A percentile compares a stretch with the other conserved stretches of the same genome.
phyloP scores from a whole-genome alignment of 306 rosid genomes.

The Crotalaria pallida region DNA sequence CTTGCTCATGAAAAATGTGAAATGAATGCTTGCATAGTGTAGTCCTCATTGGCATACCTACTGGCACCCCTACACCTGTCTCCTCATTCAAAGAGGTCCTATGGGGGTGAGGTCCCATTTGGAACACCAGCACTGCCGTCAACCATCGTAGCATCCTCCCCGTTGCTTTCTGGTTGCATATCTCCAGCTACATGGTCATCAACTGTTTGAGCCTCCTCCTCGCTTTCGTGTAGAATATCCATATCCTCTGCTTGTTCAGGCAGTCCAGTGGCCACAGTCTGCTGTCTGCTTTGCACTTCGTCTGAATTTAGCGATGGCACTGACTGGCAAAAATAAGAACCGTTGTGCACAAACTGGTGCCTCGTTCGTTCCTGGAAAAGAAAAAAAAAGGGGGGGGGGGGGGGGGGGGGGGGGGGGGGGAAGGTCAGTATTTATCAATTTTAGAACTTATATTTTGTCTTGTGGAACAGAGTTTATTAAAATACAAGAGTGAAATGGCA shows the following conservation, averaged over 20 bases:
- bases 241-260: slow-evolving; percentile 16
- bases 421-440: neutral
- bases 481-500: neutral
- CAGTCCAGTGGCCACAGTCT: slow-evolving; percentile 15
- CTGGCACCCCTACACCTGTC: neutral
- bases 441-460: neutral
- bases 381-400: too few species aligned
- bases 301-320: slow-evolving; percentile 10
- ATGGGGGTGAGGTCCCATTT: slow-evolving; percentile 15
- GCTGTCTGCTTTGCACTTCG: slow-evolving; percentile 18
- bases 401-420: too few species aligned
- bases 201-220: slow-evolving; percentile 19
- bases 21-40: neutral
- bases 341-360: slow-evolving; percentile 31
- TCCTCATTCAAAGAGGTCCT: slow-evolving; percentile 4
- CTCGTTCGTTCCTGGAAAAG: slow-evolving; percentile 35
- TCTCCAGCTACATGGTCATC: slow-evolving; percentile 20
- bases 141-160: slow-evolving; percentile 16
- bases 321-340: slow-evolving; percentile 15
- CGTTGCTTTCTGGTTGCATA: slow-evolving; percentile 12
- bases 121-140: slow-evolving; percentile 15
- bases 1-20: neutral
- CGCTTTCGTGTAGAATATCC: neutral
- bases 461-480: neutral
- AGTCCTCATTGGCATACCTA: slow-evolving; percentile 1